Conservation (phyloP, 2,329 filamentous ascomycete genomes). For the Fusarium gaditjirri region DNA sequence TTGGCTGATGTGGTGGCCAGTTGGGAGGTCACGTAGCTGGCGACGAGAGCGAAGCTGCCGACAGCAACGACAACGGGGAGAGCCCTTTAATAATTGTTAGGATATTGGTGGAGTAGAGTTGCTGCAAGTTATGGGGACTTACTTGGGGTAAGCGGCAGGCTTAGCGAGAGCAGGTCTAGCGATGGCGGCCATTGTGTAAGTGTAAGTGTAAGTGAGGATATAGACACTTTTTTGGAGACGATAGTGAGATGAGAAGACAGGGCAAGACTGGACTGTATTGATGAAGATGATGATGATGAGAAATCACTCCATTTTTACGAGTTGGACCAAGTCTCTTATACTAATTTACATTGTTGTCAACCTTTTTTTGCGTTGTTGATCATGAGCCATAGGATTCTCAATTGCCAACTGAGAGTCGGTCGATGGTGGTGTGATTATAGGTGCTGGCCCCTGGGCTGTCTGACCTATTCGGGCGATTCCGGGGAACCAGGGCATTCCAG, state of each 20-base stretch:
- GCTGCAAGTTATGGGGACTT: background rate
- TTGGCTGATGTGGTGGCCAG: conserved; percentile 48
- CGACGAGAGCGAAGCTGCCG: conserved; percentile 43
- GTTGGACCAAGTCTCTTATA: conserved; percentile 29
- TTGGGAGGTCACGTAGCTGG: conserved; percentile 49
- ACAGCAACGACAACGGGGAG: conserved; percentile 35
- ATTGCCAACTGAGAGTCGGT: conserved; percentile 29
- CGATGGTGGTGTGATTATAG: conserved; percentile 39
- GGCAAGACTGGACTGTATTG: background rate
- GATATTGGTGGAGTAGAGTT: background rate
- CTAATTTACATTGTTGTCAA: background rate
- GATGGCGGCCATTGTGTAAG: conserved; percentile 36
- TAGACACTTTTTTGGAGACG: background rate
- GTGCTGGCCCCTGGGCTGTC: conserved; percentile 30
- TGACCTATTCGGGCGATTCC: conserved; percentile 41
- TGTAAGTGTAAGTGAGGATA: conserved; percentile 29
- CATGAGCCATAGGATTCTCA: conserved; percentile 26
- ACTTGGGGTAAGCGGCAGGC: conserved; percentile 33
- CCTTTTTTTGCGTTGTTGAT: background rate
- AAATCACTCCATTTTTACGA: conserved; percentile 25
- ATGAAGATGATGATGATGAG: background rate
- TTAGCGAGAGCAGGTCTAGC: conserved; percentile 12
- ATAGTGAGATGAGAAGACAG: background rate
- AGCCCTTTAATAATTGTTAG: conserved; percentile 20
- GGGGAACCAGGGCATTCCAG: conserved; percentile 19